A percentile compares a stretch with the other conserved stretches of the same genome.
These are phyloP conservation scores for Annulohypoxylon moriforme DNA, from an alignment of 495 filamentous ascomycete species.

Conservation along the genomic window DNA sequence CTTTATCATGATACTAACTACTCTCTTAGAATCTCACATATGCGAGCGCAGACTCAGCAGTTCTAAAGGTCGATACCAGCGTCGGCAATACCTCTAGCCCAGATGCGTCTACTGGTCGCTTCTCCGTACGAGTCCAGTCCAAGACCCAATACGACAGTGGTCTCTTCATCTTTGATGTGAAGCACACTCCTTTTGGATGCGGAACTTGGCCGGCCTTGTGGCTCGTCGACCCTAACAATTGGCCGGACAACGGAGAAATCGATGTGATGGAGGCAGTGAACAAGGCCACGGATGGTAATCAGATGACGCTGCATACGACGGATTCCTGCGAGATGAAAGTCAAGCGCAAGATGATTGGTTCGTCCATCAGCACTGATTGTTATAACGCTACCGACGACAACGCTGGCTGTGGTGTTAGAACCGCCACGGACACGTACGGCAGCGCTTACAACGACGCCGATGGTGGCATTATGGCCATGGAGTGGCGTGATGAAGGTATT, in stretches of 20 bases:
- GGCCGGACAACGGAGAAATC: constrained; percentile 77
- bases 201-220: constrained; percentile 71
- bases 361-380: constrained; percentile 64
- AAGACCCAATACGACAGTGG: constrained; percentile 64
- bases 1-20: constrained; percentile 62
- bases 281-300: constrained; percentile 60
- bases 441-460: constrained; percentile 65
- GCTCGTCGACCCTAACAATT: constrained; percentile 64
- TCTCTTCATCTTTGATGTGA: constrained; percentile 69
- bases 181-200: constrained; percentile 68
- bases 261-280: constrained; percentile 81
- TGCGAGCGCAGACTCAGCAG: constrained; percentile 56
- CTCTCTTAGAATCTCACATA: constrained; percentile 65
- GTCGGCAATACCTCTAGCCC: constrained; percentile 47
- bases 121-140: constrained; percentile 66
- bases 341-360: constrained; percentile 59
- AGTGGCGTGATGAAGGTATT: constrained; percentile 71
- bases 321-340: constrained; percentile 67
- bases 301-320: constrained; percentile 75
- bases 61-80: constrained; percentile 59
- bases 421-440: constrained; percentile 60
- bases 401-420: constrained; percentile 65
- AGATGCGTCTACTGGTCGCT: constrained; percentile 60
- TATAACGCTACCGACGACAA: constrained; percentile 63
- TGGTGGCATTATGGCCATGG: constrained; percentile 72